phyloP scores from a whole-genome alignment of 2,329 filamentous ascomycete genomes.

The Microcyclospora tardicrescens region DNA sequence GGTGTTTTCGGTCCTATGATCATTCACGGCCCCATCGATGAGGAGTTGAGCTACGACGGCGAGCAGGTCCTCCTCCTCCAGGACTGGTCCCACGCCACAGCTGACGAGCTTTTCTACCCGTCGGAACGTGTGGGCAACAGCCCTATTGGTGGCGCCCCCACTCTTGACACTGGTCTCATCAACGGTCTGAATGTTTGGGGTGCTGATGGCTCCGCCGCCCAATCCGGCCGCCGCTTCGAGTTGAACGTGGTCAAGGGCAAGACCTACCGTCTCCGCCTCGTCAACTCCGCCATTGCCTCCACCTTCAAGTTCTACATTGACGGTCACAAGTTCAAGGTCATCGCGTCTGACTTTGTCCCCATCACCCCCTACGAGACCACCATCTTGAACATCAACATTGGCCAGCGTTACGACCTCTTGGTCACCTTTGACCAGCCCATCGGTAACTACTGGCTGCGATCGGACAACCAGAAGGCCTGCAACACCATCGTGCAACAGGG shows the following conservation, averaged over 20 bases:
- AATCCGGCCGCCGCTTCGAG: conserved; percentile 19
- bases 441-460: conserved; percentile 21
- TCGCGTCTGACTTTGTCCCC: conserved; percentile 26
- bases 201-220: conserved; percentile 7
- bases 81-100: conserved; percentile 28
- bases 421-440: conserved; percentile 16
- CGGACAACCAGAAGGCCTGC: conserved; percentile 29
- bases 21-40: conserved; percentile 28
- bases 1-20: conserved; percentile 29
- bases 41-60: conserved; percentile 24
- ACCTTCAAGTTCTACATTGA: conserved; percentile 33
- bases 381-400: conserved; percentile 25
- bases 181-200: conserved; percentile 31
- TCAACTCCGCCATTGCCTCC: conserved; percentile 26
- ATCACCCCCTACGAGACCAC: conserved; percentile 26
- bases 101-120: conserved; percentile 22
- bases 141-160: conserved; percentile 17
- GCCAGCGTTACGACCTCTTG: conserved; percentile 22
- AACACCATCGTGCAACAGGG: conserved; percentile 21
- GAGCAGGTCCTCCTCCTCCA: conserved; percentile 25
- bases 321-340: conserved; percentile 27
- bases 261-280: conserved; percentile 19
- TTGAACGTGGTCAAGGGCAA: conserved; percentile 16
- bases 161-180: conserved; percentile 31
- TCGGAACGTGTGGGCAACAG: conserved; percentile 2